Conservation (phyloP, 169 alveolate genomes). For the Nephromyces sp. region DNA sequence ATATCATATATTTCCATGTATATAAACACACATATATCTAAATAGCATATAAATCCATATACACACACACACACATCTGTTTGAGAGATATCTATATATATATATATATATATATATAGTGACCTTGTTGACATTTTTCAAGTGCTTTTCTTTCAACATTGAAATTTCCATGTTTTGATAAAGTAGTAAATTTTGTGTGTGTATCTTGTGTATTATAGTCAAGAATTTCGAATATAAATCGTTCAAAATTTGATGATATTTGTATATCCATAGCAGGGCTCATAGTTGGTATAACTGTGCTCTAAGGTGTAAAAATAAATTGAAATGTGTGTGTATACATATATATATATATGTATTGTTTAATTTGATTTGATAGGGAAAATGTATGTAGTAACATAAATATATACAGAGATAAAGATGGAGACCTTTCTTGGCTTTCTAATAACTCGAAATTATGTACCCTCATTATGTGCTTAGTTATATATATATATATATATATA, state of each 20-base stretch:
- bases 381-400: too few species aligned
- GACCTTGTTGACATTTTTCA: not conserved
- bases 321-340: not conserved
- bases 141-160: not conserved
- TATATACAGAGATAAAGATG: too few species aligned
- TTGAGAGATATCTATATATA: not conserved
- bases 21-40: too few species aligned
- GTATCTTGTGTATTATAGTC: not conserved
- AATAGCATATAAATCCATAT: too few species aligned
- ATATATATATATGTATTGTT: too few species aligned
- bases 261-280: constrained; percentile 32
- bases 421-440: too few species aligned
- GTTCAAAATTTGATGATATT: constrained; percentile 26
- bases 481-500: not conserved
- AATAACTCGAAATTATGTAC: too few species aligned
- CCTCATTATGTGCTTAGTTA: not conserved
- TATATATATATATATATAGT: not conserved
- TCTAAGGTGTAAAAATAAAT: not conserved
- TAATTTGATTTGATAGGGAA: too few species aligned
- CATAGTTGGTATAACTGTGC: constrained; percentile 7
- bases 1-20: too few species aligned
- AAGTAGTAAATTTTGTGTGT: not conserved
- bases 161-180: not conserved
- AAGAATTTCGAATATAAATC: constrained; percentile 3
- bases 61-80: not conserved